Evolutionary conservation across 2,329 filamentous ascomycete species (phyloP), one percentile per base, ranked within the genome.

Genomic region (Aspergillus versicolor): DNA sequence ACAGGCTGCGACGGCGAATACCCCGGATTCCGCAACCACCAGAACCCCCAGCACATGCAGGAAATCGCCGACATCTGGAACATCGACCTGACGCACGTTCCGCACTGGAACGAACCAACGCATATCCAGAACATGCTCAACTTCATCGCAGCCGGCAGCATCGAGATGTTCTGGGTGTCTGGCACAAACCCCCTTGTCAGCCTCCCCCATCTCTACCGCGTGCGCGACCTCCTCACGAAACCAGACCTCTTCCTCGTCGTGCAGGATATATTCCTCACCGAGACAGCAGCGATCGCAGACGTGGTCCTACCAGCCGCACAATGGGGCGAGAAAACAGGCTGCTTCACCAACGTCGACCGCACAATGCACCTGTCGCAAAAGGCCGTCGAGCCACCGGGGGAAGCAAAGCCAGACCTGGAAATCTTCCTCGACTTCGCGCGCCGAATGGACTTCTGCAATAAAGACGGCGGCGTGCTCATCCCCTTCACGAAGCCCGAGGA

Each of bases 171-270:
- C 50, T 75, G 73, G 73, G 65, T 76, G 17, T 70, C 63, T 11
- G 71, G 73, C 7, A 75, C 73, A 6, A 76, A 76, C 44, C 73
- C 73, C 3, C 66, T 76, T 2, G 73, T 76, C 50, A 73, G 70
- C 57, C 60, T 76, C 42, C 73, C 73, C 2, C 66, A 75, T 63
- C 61, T 75, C 12, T 62, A 63, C 9, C 63, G 62, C 5, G 64
- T 68, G 3, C 56, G 73, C 9, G 57, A 66, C 2, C 56, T 73
- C 5, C 61, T 75, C 13, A 74, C 72, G 1, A 65, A 68, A 34
- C 67, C 68, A 3, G 63, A 67, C 2, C 58, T 75, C 8, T 74
- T 76, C 45, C 60, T 74, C 1, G 67, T 76, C 4, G 64, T 57
- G 37, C 72, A 76, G 59, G 73, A 75, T 58, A 73, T 75, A 32